Conservation (phyloP, 2,329 filamentous ascomycete genomes). For the Aspergillus neotritici region DNA sequence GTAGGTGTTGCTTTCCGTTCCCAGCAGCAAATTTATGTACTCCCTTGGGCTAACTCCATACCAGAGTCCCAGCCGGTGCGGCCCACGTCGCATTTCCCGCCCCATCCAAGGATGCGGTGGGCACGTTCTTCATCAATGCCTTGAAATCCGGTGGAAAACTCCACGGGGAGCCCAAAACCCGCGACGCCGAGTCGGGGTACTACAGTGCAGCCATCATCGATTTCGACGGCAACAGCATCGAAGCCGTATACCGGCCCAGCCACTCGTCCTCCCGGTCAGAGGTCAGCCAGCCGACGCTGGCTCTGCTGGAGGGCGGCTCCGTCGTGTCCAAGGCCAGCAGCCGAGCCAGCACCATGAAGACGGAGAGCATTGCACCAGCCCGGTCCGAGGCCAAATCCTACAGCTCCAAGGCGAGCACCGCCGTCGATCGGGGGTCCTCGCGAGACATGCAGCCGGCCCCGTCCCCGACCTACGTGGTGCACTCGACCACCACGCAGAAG, state of each 20-base stretch:
- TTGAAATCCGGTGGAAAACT: conserved; percentile 59
- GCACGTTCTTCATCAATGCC: conserved; percentile 65
- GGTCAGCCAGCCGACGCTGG: conserved; percentile 28
- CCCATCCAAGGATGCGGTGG: conserved; percentile 58
- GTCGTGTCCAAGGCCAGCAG: conserved; percentile 33
- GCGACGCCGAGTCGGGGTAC: conserved; percentile 51
- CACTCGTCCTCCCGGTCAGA: conserved; percentile 22
- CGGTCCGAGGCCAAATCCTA: conserved; percentile 27
- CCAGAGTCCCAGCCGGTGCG: conserved; percentile 47
- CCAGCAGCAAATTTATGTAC: not conserved
- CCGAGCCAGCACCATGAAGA: conserved; percentile 22
- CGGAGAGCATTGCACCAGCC: conserved; percentile 26
- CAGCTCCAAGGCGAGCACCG: conserved; percentile 23
- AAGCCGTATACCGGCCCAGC: conserved; percentile 59
- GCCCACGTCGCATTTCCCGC: conserved; percentile 65
- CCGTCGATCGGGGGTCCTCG: conserved; percentile 18
- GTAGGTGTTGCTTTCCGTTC: conserved; percentile 34
- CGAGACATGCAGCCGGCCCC: conserved; percentile 18
- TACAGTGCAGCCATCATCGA: conserved; percentile 64
- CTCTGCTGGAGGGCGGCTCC: conserved; percentile 34
- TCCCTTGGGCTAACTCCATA: conserved; percentile 11
- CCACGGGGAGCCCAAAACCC: conserved; percentile 51
- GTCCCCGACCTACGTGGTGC: conserved; percentile 20
- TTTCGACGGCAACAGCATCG: conserved; percentile 77
- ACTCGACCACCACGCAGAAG: conserved; percentile 24